Percentiles rank a stretch among this genome's conserved stretches.
These are phyloP conservation scores for Penicillium lagena DNA, from an alignment of 495 filamentous ascomycete species.

Conservation along the genomic window DNA sequence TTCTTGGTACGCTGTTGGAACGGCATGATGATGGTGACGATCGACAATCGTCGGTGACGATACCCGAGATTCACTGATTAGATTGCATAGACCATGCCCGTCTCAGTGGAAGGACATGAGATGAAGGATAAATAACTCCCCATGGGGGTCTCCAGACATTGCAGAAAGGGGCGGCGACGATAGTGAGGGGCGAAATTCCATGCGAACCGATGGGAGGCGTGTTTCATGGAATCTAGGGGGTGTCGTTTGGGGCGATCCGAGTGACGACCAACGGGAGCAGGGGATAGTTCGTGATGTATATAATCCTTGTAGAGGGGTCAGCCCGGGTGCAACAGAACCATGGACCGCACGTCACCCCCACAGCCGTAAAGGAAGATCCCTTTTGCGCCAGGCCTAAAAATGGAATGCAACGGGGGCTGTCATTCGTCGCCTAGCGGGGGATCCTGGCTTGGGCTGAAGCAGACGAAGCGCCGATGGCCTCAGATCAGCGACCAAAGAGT, in stretches of 20 bases:
- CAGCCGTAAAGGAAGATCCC: slow-evolving; percentile 5
- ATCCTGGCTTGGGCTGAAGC: slow-evolving; percentile 15
- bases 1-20: slow-evolving; percentile 24
- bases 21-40: slow-evolving; percentile 23
- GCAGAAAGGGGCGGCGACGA: slow-evolving; percentile 6
- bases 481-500: slow-evolving; percentile 18
- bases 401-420: slow-evolving; percentile 2
- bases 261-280: no score
- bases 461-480: slow-evolving; percentile 25
- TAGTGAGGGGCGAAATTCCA: no score
- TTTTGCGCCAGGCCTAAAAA: slow-evolving; percentile 12
- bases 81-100: slow-evolving; percentile 11
- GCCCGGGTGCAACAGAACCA: no score
- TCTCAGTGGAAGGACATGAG: slow-evolving; percentile 12
- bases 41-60: slow-evolving; percentile 8
- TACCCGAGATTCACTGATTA: neutral
- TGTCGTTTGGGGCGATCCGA: no score
- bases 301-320: no score
- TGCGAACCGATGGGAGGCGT: no score
- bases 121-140: neutral
- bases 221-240: no score
- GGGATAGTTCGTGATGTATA: no score
- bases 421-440: slow-evolving; percentile 15
- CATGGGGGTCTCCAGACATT: slow-evolving; percentile 5
- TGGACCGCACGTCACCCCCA: slow-evolving; percentile 8